A percentile compares a stretch with the other conserved stretches of the same genome.
phyloP scores from a whole-genome alignment of 106 monocot genomes.

The Alisma plantagoaquatica region DNA sequence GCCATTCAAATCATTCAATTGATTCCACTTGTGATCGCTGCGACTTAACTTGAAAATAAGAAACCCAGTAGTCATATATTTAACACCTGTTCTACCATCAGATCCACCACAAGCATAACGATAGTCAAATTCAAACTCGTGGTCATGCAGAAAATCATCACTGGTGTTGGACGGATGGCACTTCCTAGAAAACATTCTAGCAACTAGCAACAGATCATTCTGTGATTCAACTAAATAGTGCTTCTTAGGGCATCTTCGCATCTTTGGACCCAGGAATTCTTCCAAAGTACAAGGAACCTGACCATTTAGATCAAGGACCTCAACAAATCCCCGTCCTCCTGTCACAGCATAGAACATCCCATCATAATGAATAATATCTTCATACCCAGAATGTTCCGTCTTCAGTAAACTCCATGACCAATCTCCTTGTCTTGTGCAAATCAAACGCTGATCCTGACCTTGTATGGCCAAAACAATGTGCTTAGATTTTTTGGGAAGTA shows the following conservation, averaged over 20 bases:
- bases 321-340: not conserved
- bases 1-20: not conserved
- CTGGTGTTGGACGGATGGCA: too few relatives aligned
- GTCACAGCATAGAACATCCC: slow-evolving; percentile 10
- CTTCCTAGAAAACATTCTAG: not conserved
- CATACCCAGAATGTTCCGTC: not conserved
- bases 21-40: not conserved
- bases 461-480: slow-evolving; percentile 5
- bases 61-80: slow-evolving; percentile 2
- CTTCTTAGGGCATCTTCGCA: not conserved
- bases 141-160: not conserved
- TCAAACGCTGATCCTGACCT: not conserved
- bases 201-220: not conserved
- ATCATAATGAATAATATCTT: slow-evolving; percentile 8
- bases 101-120: not conserved
- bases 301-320: slow-evolving; percentile 6
- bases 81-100: not conserved
- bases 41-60: not conserved
- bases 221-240: slow-evolving; percentile 2
- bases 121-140: not conserved
- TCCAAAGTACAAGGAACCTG: not conserved
- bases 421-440: slow-evolving; percentile 6
- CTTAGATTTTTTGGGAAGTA: not conserved
- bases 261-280: slow-evolving; percentile 2
- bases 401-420: slow-evolving; percentile 6